These are phyloP conservation scores for Scalesia atractyloides DNA, from an alignment of 129 eudicot species.

Conservation along the genomic window DNA sequence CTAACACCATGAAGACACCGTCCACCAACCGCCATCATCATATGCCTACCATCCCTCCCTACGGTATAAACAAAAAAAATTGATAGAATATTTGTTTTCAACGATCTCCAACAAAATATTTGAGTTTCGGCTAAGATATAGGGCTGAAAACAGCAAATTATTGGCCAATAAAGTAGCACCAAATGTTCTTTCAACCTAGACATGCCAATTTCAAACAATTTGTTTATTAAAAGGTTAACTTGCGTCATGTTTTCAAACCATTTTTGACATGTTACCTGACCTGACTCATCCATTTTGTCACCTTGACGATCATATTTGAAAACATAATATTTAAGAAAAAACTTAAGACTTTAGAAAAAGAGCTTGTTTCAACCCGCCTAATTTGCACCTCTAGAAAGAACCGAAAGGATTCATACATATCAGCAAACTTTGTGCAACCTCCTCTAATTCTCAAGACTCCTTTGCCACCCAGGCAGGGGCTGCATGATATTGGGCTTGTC, in stretches of 20 bases:
- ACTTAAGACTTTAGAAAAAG: background rate
- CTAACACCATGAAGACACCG: no score
- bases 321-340: no score
- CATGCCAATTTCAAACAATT: no score
- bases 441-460: constrained; percentile 70
- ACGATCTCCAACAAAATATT: no score
- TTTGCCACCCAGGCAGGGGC: constrained; percentile 91
- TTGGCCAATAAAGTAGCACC: background rate
- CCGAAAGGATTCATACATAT: constrained; percentile 59
- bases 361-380: background rate
- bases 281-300: background rate
- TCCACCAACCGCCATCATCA: no score
- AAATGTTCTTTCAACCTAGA: no score
- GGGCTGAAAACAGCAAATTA: constrained; percentile 19
- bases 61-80: no score
- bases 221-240: no score
- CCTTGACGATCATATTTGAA: background rate
- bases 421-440: constrained; percentile 82
- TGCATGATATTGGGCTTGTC: constrained; percentile 86
- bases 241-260: background rate
- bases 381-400: background rate
- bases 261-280: background rate
- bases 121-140: constrained; percentile 21
- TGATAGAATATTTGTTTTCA: no score
- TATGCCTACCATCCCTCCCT: no score